phyloP scores from a whole-genome alignment of 2,329 filamentous ascomycete species.

The Hymenoscyphus occultus region DNA sequence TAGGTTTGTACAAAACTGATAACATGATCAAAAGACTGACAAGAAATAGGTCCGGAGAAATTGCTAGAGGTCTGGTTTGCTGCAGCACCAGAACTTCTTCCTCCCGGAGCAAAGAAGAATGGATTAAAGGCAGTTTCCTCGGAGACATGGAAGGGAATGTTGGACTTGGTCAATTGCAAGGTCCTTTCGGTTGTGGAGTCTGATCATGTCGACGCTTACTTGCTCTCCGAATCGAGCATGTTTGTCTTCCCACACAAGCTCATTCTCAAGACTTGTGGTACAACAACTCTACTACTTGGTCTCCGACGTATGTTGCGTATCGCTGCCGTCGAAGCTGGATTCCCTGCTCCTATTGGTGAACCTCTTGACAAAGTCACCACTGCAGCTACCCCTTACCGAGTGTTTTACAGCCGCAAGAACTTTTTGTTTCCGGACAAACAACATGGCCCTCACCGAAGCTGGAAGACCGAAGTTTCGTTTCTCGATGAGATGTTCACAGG shows the following conservation, averaged over 20 bases:
- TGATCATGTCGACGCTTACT: constrained; percentile 91
- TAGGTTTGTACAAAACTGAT: constrained; percentile 38
- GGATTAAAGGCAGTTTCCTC: constrained; percentile 83
- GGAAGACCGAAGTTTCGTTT: constrained; percentile 92
- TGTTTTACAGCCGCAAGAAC: constrained; percentile 99
- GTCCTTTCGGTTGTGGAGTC: constrained; percentile 92
- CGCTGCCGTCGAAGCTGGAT: constrained; percentile 83
- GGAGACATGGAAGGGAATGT: constrained; percentile 92
- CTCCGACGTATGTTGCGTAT: constrained; percentile 90
- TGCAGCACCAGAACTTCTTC: constrained; percentile 70
- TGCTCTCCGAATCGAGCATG: constrained; percentile 99
- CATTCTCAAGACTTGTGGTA: constrained; percentile 97
- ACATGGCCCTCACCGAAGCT: constrained; percentile 91
- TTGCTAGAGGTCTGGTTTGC: constrained; percentile 98
- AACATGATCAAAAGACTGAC: constrained; percentile 30
- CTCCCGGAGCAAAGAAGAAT: constrained; percentile 64
- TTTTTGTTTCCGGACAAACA: constrained; percentile 95
- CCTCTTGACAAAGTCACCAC: constrained; percentile 65
- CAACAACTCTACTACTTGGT: constrained; percentile 87
- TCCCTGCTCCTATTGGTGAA: constrained; percentile 72
- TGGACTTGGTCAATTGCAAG: constrained; percentile 98
- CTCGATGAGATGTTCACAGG: constrained; percentile 88
- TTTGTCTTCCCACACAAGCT: constrained; percentile 99
- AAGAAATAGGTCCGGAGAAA: constrained; percentile 77
- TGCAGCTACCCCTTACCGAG: constrained; percentile 84